These are phyloP conservation scores for Tillandsia fasciculata DNA, from an alignment of 176 grass and related monocot species.

Conservation along the genomic window DNA sequence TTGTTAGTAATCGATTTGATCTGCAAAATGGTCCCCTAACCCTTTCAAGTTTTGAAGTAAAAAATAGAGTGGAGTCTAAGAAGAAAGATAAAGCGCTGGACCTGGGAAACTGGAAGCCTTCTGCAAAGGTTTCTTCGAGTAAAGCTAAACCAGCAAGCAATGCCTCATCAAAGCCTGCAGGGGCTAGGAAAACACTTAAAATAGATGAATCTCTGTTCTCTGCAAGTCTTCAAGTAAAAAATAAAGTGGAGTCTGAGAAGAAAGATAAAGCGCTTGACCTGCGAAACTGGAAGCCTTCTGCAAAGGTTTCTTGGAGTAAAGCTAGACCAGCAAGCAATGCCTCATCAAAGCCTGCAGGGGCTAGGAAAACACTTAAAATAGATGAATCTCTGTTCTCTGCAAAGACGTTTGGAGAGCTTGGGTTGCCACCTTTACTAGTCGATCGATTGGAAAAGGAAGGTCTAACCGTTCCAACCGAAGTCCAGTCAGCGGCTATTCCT, in stretches of 20 bases:
- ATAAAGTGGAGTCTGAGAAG: conserved; percentile 23
- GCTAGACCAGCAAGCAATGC: conserved; percentile 22
- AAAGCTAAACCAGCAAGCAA: conserved; percentile 25
- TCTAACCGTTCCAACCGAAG: conserved; percentile 70
- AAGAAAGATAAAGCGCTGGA: conserved; percentile 40
- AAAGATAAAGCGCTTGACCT: conserved; percentile 33
- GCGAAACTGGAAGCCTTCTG: conserved; percentile 22
- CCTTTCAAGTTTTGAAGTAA: conserved; percentile 51
- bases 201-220: conserved; percentile 83
- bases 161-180: neutral
- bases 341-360: neutral
- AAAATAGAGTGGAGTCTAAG: conserved; percentile 12
- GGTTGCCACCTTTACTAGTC: conserved; percentile 63
- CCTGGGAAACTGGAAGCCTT: conserved; percentile 22
- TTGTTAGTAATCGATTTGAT: conserved; percentile 18
- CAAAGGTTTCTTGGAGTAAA: conserved; percentile 23
- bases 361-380: conserved; percentile 47
- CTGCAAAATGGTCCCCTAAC: conserved; percentile 22
- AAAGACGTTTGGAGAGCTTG: conserved; percentile 67
- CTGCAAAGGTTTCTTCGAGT: conserved; percentile 24
- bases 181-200: conserved; percentile 35
- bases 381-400: conserved; percentile 81
- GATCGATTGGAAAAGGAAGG: conserved; percentile 46
- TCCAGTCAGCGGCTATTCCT: conserved; percentile 75
- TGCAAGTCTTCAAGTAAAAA: conserved; percentile 16